Conservation (phyloP, 441 rosid species). For the Populus tomentosa region DNA sequence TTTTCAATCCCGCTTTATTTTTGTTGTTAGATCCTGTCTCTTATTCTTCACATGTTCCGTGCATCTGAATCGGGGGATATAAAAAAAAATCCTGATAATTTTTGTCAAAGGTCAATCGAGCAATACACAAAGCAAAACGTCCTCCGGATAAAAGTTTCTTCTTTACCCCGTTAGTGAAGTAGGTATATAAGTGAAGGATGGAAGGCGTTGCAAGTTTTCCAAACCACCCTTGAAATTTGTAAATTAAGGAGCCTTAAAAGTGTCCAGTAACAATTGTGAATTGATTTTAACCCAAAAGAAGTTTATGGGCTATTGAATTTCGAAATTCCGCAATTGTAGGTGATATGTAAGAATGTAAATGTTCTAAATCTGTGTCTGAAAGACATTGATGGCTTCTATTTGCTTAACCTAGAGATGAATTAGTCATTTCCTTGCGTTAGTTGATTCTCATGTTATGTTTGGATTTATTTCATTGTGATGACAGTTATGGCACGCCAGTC, state of each 20-base stretch:
- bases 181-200: too few relatives aligned
- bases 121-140: not conserved
- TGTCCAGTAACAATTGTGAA: not conserved
- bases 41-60: not conserved
- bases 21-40: not conserved
- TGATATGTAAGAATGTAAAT: not conserved
- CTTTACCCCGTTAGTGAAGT: too few relatives aligned
- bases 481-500: conserved; percentile 10
- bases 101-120: not conserved
- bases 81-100: too few relatives aligned
- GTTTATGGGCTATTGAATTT: not conserved
- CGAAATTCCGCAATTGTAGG: not conserved
- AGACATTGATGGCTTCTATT: not conserved
- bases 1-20: too few relatives aligned
- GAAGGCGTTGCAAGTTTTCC: not conserved
- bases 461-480: conserved; percentile 8
- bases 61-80: not conserved
- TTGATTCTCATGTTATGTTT: not conserved
- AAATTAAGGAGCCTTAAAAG: not conserved
- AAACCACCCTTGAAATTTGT: not conserved
- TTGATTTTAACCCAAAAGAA: not conserved
- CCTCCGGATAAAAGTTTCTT: not conserved
- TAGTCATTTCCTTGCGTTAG: not conserved
- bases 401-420: not conserved
- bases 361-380: not conserved